Evolutionary conservation across 2,329 filamentous ascomycete genomes (phyloP), one percentile per base, ranked within the genome.

Genomic region (Botrytis galanthina): DNA sequence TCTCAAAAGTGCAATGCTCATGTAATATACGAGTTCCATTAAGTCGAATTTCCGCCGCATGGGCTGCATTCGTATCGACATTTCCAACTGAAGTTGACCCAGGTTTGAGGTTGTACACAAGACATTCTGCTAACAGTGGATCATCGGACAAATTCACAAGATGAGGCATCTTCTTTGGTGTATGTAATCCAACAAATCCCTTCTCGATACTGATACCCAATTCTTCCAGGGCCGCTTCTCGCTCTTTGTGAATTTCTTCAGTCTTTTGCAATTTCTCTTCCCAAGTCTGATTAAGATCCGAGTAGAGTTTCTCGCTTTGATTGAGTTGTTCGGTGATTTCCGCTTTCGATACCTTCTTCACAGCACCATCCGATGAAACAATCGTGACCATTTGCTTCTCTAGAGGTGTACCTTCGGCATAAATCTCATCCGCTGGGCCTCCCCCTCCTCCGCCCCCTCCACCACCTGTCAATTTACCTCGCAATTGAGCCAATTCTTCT

Each of bases 131-230:
- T 62, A 99, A 87, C 46, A 99, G 86, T 14, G 96, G 96, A 80
- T 96, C 93, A 81, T 96, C 93, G n/a, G 95, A 98, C 78, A 99
- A 84, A 82, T 99, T 99, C 83, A 99, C 96, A 83, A 99, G 84
- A 89, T 99, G 96, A 14, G 96, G 96, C 93, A 98, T 99, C 84
- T 98, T 98, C 85, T 99, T 99, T 0, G 96, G 96, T 32, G 95
- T 98, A 74, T 94, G 95, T 75, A 99, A 85, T 22, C 96, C 96
- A 75, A 99, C 91, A 80, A 98, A 98, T 10, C 96, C 96, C 82
- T 99, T 99, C 81, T 99, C 96, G 77, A 99, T 99, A 82, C 95
- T 98, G 83, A 99, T 98, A 77, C 96, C 96, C 61, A 99, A 88
- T 82, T 99, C 96, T 84, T 99, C 96, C 63, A 99, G 85, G 16